Evolutionary conservation across 805 yeast genomes (phyloP).

Genomic region (Sugiyamaella americana): DNA sequence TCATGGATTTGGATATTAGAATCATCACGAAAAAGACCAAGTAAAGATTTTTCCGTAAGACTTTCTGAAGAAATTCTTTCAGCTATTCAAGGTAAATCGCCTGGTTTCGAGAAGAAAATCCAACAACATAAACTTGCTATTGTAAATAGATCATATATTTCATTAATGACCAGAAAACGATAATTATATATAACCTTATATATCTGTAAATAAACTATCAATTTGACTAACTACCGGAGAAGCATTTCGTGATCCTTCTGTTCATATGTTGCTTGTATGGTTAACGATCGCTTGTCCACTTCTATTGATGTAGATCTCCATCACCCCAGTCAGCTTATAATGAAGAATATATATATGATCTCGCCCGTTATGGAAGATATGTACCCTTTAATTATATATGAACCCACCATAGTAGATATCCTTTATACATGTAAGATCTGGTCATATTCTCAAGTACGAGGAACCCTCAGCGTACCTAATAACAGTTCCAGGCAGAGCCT

Average conservation of each 20-base stretch:
- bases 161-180: slow-evolving; percentile 20
- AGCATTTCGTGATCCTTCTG: neutral
- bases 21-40: slow-evolving; percentile 70
- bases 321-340: too few relatives aligned
- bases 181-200: neutral
- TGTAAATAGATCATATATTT: slow-evolving; percentile 77
- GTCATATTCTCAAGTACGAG: too few relatives aligned
- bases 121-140: slow-evolving; percentile 82
- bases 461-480: too few relatives aligned
- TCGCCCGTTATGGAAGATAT: too few relatives aligned
- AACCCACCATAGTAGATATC: too few relatives aligned
- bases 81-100: slow-evolving; percentile 69
- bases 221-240: neutral
- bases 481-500: too few relatives aligned
- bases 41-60: slow-evolving; percentile 78
- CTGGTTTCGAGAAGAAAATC: slow-evolving; percentile 77
- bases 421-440: too few relatives aligned
- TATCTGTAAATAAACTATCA: neutral
- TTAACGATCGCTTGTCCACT: too few relatives aligned
- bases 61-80: slow-evolving; percentile 82
- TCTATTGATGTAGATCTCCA: too few relatives aligned
- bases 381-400: too few relatives aligned
- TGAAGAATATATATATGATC: too few relatives aligned
- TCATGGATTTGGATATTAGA: slow-evolving; percentile 91
- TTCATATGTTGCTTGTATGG: too few relatives aligned